Base-by-base conservation (phyloP, 2,329 filamentous ascomycete genomes). In the Cordyceps fumosorosea region DNA sequence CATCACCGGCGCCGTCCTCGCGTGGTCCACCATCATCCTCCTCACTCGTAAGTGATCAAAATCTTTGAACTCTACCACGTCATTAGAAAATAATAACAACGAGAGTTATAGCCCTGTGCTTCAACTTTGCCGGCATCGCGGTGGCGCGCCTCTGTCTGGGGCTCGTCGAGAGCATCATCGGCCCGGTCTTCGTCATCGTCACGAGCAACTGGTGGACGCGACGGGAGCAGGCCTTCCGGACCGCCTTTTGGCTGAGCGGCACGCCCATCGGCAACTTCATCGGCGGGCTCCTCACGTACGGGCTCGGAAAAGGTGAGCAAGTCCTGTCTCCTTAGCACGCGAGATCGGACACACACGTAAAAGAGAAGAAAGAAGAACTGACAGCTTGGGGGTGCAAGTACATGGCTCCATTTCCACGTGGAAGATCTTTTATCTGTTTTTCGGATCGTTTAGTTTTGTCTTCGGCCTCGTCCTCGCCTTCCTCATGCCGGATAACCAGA, bases 401-500 rank as follows among this genome's bases (percentile, higher is more conserved):
- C 54, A 56, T 16, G 37, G 54, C 2, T 40, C 54, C 16, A 56
- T 56, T 22, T 16, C 32, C 7, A 56, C 54, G 22, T 56, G 54
- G 54, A 56, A 56, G 29, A 56, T 56, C 12, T 56, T 56, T 16
- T 56, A 12, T 22, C 40, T 56, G 3, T 56, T 56, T 26, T 56
- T 56, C n/a, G 54, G 54, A 6, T 40, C 54, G 2, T 56, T 56
- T 6, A 56, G 54, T 20, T 56, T 56, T 6, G 3, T 44, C 7
- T 56, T 56, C 45, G 54, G 16, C 7, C 8, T 56, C 10, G 10
- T 56, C 4, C 16, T 56, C 3, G 3, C 45, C 20, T 7, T 34
- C 16, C 16, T 56, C 10, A 56, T 56, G 54, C 54, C 54, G 18
- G 54, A 56, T 18, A 56, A 56, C 54, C 54, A 56, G 54, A 44